phyloP scores from a whole-genome alignment of 305 asterid species.

The Fraxinus paxiana region DNA sequence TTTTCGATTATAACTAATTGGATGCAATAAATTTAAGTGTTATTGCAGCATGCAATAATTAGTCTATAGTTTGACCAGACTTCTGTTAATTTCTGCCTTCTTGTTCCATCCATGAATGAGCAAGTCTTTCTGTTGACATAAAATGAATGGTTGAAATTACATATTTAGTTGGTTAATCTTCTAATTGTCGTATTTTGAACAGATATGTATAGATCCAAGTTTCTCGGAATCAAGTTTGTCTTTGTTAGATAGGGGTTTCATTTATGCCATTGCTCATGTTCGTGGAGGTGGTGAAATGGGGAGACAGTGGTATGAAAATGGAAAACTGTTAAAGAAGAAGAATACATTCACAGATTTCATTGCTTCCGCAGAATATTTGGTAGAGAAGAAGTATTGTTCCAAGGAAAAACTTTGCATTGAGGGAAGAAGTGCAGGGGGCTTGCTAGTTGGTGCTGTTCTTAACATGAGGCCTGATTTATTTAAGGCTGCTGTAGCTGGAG shows the following conservation, averaged over 20 bases:
- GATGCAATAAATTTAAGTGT: constrained; percentile 7
- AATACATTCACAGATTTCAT: constrained; percentile 90
- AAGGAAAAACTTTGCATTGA: constrained; percentile 80
- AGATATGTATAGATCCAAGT: constrained; percentile 72
- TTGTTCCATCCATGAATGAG: constrained; percentile 5
- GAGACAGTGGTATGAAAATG: constrained; percentile 91
- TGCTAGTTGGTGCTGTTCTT: constrained; percentile 84
- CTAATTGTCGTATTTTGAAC: constrained; percentile 31
- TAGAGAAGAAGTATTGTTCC: constrained; percentile 71
- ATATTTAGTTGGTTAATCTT: constrained; percentile 8
- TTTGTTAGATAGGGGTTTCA: constrained; percentile 82
- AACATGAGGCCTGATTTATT: constrained; percentile 90
- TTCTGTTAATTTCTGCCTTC: neutral
- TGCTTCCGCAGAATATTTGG: constrained; percentile 80
- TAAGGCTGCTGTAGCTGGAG: constrained; percentile 88
- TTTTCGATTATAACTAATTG: constrained; percentile 4
- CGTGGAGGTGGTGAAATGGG: constrained; percentile 99
- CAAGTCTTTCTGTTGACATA: neutral
- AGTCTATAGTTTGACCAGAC: neutral
- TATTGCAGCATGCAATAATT: neutral
- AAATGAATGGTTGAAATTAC: neutral
- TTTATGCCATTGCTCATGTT: constrained; percentile 69
- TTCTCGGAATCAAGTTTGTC: constrained; percentile 78
- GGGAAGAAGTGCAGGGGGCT: constrained; percentile 97
- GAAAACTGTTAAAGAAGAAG: constrained; percentile 80